Evolutionary conservation across 2,329 filamentous ascomycete genomes (phyloP), one percentile per base, ranked within the genome.

Genomic region (Dothistroma pini): DNA sequence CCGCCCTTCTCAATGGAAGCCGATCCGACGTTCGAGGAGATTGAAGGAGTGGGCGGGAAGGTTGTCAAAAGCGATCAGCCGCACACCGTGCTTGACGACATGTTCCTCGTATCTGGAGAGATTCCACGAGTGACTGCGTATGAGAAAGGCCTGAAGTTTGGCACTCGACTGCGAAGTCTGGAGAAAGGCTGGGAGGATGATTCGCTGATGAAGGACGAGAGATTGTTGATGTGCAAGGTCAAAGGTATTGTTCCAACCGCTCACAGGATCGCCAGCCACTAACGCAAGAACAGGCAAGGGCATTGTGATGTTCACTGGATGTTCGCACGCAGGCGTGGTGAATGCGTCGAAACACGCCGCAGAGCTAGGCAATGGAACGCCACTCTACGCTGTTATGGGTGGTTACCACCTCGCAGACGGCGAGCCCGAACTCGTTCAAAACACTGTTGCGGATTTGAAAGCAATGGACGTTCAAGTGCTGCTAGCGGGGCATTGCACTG

Each of bases 381-480:
- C 69, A 12, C 54, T 71, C 35, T 70, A 70, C 34, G 68, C 68
- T 2, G 68, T 71, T 2, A 69, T 71, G 68, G 69, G 68, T 35
- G 69, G 69, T n/a, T 71, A 62, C 50, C 69, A 71, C 59, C 64
- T 71, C 11, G 69, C 68, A 5, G 69, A 71, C 47, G 68, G 61
- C 19, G 68, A 70, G 21, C 54, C 63, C n/a, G 56, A 63, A 48
- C 47, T 62, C 21, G 68, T 70, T 22, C 57, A 55, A 14, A 59
- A 59, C 19, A 68, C 69, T 10, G 67, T 65, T 6, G 48, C 52
- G 1, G 68, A 70, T 51, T 56, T 70, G 29, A 64, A 67, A 54
- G 63, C 60, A 21, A 52, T 70, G 49, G 65, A 69, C 50, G 55
- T 63, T 6, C 64, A 68, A 49, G 14, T 68, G 11, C 35, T 71